Conservation (phyloP, 495 filamentous ascomycete genomes). For the Cryomyces minteri region DNA sequence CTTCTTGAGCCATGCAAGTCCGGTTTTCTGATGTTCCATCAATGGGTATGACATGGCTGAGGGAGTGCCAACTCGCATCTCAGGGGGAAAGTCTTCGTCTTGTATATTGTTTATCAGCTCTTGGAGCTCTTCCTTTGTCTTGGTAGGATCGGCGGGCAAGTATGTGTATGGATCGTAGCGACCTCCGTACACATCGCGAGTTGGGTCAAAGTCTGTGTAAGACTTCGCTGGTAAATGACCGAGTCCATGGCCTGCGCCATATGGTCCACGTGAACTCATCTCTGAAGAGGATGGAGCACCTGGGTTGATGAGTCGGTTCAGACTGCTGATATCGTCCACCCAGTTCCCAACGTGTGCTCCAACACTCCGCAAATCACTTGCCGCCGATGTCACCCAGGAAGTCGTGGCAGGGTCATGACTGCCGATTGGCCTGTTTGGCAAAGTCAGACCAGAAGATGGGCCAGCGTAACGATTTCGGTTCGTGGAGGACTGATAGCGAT, state of each 20-base stretch:
- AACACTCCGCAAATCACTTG: not conserved
- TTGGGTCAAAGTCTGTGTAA: too few relatives aligned
- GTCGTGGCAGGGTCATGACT: not conserved
- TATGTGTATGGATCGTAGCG: slow-evolving; percentile 1
- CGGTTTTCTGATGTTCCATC: slow-evolving; percentile 71
- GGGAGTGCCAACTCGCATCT: slow-evolving; percentile 34
- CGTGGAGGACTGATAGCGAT: not conserved
- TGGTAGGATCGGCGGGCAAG: slow-evolving; percentile 3
- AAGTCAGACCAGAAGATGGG: not conserved
- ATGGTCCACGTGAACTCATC: not conserved
- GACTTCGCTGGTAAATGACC: not conserved
- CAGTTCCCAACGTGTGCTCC: not conserved
- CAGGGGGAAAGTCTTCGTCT: slow-evolving; percentile 18
- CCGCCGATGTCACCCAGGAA: not conserved
- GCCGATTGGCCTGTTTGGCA: not conserved
- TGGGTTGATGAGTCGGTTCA: not conserved
- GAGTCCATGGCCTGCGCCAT: not conserved
- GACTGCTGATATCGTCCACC: not conserved
- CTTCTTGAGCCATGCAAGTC: slow-evolving; percentile 62
- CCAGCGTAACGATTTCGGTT: not conserved
- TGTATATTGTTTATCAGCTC: slow-evolving; percentile 18
- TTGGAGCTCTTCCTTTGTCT: slow-evolving; percentile 13
- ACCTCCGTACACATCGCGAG: slow-evolving; percentile 3
- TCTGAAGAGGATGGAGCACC: not conserved
- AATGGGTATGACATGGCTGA: slow-evolving; percentile 48